Evolutionary conservation across 2,329 filamentous ascomycete genomes (phyloP).

Genomic region (Clarireedia homoeocarpa): DNA sequence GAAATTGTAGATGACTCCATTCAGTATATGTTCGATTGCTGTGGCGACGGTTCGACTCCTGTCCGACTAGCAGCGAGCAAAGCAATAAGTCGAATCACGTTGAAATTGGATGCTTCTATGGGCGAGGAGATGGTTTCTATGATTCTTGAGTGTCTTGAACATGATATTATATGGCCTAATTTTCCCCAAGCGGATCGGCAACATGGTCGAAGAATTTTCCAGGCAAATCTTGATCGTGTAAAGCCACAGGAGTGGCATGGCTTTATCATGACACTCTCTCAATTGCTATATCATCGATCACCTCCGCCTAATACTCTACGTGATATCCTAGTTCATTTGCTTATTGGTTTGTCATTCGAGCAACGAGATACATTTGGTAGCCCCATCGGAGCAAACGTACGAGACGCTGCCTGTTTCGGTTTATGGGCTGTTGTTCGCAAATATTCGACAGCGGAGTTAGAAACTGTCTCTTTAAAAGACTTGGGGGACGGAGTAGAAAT

Average conservation of each 20-base stretch:
- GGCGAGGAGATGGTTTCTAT: slow-evolving; percentile 81
- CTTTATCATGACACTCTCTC: slow-evolving; percentile 76
- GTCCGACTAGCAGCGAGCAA: slow-evolving; percentile 90
- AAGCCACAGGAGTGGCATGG: slow-evolving; percentile 88
- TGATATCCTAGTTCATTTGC: slow-evolving; percentile 66
- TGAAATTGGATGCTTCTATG: slow-evolving; percentile 74
- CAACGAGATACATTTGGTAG: slow-evolving; percentile 79
- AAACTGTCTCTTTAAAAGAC: slow-evolving; percentile 41
- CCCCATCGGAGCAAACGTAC: slow-evolving; percentile 80
- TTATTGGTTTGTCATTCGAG: slow-evolving; percentile 80
- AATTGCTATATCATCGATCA: slow-evolving; percentile 78
- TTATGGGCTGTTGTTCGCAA: slow-evolving; percentile 87
- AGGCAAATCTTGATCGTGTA: slow-evolving; percentile 60
- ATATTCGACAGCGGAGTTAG: slow-evolving; percentile 73
- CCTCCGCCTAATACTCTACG: slow-evolving; percentile 63
- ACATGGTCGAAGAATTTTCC: slow-evolving; percentile 33
- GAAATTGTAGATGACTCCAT: slow-evolving; percentile 72
- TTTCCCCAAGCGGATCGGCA: not conserved
- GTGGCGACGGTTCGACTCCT: slow-evolving; percentile 84
- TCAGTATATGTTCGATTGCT: slow-evolving; percentile 66
- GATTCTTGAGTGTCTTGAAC: slow-evolving; percentile 61
- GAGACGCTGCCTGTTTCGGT: slow-evolving; percentile 93
- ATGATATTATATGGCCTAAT: slow-evolving; percentile 37
- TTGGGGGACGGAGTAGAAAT: slow-evolving; percentile 17
- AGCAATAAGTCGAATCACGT: slow-evolving; percentile 76